A percentile compares a stretch with the other conserved stretches of the same genome.
phyloP scores from a whole-genome alignment of 305 asterid genomes.

The Caryopteris hybrid region DNA sequence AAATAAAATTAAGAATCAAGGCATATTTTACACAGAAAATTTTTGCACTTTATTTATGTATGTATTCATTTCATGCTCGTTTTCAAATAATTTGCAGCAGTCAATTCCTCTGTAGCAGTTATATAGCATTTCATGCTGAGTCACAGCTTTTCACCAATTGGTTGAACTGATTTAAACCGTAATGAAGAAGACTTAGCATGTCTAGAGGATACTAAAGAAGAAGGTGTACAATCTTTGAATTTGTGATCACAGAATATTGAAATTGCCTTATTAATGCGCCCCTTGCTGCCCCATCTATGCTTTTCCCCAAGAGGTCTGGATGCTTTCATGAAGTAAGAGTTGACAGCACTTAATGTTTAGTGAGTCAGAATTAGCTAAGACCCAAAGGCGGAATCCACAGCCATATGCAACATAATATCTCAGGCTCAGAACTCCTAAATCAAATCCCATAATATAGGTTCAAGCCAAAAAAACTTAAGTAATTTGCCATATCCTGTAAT shows the following conservation, averaged over 20 bases:
- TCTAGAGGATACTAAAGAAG: neutral
- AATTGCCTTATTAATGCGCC: neutral
- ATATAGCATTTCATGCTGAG: neutral
- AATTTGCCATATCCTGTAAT: neutral
- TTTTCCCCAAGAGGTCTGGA: too few species aligned
- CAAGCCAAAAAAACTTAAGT: neutral
- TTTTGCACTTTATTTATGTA: neutral
- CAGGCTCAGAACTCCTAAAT: conserved; percentile 1
- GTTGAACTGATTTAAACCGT: neutral
- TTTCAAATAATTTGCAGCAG: neutral
- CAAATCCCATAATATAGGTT: neutral
- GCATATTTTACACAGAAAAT: neutral
- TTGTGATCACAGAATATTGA: neutral
- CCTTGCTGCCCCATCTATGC: too few species aligned
- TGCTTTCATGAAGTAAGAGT: too few species aligned
- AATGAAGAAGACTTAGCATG: conserved; percentile 3
- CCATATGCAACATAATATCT: neutral
- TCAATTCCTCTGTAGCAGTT: neutral
- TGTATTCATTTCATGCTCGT: neutral
- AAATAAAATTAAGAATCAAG: neutral
- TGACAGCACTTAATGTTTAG: neutral
- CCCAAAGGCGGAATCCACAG: neutral
- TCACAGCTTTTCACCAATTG: neutral
- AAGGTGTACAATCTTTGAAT: too few species aligned
- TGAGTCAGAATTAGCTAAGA: conserved; percentile 5